Evolutionary conservation across 805 yeast genomes (phyloP).

Genomic region (Saturnispora galanensis): DNA sequence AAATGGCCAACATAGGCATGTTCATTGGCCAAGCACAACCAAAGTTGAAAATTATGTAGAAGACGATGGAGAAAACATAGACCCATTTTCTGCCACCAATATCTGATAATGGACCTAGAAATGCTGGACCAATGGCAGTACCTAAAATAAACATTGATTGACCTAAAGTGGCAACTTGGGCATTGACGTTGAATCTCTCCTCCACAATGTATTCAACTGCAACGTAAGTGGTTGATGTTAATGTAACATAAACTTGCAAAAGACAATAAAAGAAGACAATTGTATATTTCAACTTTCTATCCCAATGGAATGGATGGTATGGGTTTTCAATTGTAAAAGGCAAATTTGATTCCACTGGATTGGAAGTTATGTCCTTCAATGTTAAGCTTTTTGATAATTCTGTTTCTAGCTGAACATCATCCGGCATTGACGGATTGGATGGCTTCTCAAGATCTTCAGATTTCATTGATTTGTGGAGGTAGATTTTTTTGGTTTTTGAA

Average conservation of each 20-base stretch:
- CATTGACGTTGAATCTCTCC: constrained; percentile 18
- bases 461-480: too few species aligned
- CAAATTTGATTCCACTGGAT: constrained; percentile 24
- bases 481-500: too few species aligned
- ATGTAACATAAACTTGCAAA: constrained; percentile 24
- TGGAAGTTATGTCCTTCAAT: constrained; percentile 18
- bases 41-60: constrained; percentile 24
- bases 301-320: constrained; percentile 28
- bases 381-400: constrained; percentile 17
- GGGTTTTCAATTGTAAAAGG: constrained; percentile 22
- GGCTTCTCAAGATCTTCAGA: neutral
- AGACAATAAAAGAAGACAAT: constrained; percentile 22
- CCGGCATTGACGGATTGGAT: constrained; percentile 7
- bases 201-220: constrained; percentile 24
- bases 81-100: constrained; percentile 31
- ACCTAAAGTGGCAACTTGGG: constrained; percentile 28
- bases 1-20: constrained; percentile 27
- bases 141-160: constrained; percentile 29
- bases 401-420: constrained; percentile 10
- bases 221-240: constrained; percentile 28
- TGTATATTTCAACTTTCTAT: constrained; percentile 17
- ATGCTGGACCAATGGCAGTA: constrained; percentile 29
- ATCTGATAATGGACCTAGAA: constrained; percentile 29
- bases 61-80: constrained; percentile 23
- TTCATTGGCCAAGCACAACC: constrained; percentile 28